Evolutionary conservation across 192 early-diverging fungal genomes (phyloP).

Genomic region (Coemansia sp.): DNA sequence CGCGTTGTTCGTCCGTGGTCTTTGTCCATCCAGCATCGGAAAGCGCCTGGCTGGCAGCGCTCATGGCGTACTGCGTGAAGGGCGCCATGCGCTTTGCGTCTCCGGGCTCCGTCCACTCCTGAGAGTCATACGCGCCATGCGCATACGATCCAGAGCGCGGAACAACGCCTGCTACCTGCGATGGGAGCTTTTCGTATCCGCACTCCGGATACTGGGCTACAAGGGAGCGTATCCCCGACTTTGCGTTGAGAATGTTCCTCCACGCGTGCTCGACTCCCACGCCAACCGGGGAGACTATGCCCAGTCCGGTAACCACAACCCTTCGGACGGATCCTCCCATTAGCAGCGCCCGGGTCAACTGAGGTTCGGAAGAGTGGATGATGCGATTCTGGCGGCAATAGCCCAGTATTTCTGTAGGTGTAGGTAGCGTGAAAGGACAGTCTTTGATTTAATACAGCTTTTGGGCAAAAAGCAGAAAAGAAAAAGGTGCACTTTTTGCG

Average conservation of each 20-base stretch:
- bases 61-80: conserved; percentile 87
- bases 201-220: conserved; percentile 17
- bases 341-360: background rate
- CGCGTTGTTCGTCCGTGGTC: conserved; percentile 61
- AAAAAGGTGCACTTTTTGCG: background rate
- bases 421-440: background rate
- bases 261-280: conserved; percentile 71
- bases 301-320: conserved; percentile 96
- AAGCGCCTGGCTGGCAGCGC: conserved; percentile 82
- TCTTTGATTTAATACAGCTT: background rate
- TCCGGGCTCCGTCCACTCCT: conserved; percentile 73
- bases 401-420: background rate
- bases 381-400: background rate
- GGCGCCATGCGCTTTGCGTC: conserved; percentile 75
- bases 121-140: conserved; percentile 66
- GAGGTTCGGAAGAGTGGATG: too few species aligned
- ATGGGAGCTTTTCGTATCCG: conserved; percentile 68
- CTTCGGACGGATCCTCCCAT: conserved; percentile 40
- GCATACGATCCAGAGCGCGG: conserved; percentile 49
- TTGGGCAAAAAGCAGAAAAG: background rate
- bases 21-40: conserved; percentile 75
- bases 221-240: conserved; percentile 75
- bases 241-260: conserved; percentile 67
- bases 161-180: conserved; percentile 75
- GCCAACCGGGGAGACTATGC: conserved; percentile 88